Conservation (phyloP, 2,329 filamentous ascomycete species). For the Curvularia sp. region DNA sequence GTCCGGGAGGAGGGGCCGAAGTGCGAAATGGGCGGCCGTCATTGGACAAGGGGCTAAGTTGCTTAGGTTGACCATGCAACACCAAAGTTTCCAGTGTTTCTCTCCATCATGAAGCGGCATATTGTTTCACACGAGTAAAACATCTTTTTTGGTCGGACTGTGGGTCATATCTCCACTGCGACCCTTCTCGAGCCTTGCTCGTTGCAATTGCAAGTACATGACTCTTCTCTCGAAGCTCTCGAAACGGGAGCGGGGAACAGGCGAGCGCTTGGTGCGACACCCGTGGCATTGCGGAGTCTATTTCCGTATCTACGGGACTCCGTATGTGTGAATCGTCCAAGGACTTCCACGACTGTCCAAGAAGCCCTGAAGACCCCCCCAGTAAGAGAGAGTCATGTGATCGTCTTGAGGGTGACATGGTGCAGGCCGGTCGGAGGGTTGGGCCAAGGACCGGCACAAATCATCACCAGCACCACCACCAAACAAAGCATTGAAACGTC, state of each 20-base stretch:
- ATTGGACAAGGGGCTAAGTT: constrained; percentile 23
- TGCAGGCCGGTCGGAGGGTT: constrained; percentile 1
- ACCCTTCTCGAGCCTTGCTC: not conserved
- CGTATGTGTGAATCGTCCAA: not conserved
- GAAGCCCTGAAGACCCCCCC: not conserved
- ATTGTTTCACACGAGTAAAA: constrained; percentile 23
- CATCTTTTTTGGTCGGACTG: constrained; percentile 21
- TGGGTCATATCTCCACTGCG: not conserved
- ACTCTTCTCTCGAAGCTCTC: not conserved
- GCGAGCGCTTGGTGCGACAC: not conserved
- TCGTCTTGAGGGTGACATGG: not conserved
- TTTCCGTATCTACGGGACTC: constrained; percentile 12
- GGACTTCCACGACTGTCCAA: not conserved
- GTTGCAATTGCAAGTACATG: not conserved
- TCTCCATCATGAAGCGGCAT: constrained; percentile 27
- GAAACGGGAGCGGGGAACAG: not conserved
- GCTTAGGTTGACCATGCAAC: constrained; percentile 19
- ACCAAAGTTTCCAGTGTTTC: constrained; percentile 20
- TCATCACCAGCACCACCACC: constrained; percentile 1
- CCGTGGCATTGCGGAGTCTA: constrained; percentile 10
- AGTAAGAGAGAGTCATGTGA: constrained; percentile 15
- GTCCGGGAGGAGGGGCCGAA: constrained; percentile 44
- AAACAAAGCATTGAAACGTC: constrained; percentile 2
- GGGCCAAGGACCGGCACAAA: constrained; percentile 3
- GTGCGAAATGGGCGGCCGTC: constrained; percentile 16